Conservation (phyloP, 768 basidiomycete species). For the Russula abietina region DNA sequence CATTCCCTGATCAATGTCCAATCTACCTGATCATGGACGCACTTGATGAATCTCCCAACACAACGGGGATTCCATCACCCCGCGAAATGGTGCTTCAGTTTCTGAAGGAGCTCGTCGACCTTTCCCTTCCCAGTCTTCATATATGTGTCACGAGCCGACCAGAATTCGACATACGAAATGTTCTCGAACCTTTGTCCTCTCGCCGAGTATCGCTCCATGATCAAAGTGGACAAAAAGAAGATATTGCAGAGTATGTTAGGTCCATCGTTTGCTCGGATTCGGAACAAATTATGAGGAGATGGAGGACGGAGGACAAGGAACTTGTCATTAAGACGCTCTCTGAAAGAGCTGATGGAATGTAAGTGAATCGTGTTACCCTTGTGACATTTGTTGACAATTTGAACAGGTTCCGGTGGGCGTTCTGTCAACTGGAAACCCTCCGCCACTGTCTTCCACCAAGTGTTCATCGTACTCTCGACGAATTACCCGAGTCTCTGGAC, state of each 20-base stretch:
- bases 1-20: not conserved
- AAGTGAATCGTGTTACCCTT: not conserved
- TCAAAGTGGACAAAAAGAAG: not conserved
- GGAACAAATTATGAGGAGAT: not conserved
- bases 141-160: not conserved
- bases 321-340: not conserved
- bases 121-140: not conserved
- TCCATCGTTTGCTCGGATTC: not conserved
- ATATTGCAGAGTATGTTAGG: not conserved
- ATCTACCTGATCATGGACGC: not conserved
- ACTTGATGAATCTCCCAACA: constrained; percentile 1
- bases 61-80: not conserved
- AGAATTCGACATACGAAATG: not conserved
- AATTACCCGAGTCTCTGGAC: not conserved
- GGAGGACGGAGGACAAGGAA: not conserved
- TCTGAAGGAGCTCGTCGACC: not conserved
- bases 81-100: not conserved
- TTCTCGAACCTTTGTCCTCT: not conserved
- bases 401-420: not conserved
- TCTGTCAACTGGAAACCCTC: not conserved
- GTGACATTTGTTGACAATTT: not conserved
- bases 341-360: not conserved
- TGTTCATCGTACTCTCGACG: not conserved
- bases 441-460: not conserved
- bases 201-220: not conserved